phyloP scores from a whole-genome alignment of 768 basidiomycete species.

The Lentinus brumalis region DNA sequence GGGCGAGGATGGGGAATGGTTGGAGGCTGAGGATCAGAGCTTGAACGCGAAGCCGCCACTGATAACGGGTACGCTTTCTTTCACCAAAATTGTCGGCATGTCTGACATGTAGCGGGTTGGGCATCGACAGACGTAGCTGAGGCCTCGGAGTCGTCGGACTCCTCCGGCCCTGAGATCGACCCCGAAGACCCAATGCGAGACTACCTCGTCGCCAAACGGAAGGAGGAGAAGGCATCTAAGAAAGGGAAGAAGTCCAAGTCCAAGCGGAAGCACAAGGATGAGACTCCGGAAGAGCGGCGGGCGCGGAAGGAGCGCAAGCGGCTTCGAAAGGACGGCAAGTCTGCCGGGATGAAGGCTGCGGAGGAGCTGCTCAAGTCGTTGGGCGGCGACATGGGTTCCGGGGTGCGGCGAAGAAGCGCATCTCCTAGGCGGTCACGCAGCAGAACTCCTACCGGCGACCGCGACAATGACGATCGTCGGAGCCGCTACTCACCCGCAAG shows the following conservation, averaged over 20 bases:
- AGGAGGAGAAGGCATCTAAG: constrained; percentile 64
- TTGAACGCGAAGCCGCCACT: constrained; percentile 84
- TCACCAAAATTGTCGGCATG: constrained; percentile 31
- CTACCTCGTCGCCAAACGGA: constrained; percentile 76
- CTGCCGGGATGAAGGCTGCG: constrained; percentile 64
- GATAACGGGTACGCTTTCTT: constrained; percentile 45
- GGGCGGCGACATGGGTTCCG: constrained; percentile 28
- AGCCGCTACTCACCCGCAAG: constrained; percentile 12
- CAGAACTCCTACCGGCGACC: constrained; percentile 11
- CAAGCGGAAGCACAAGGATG: constrained; percentile 70
- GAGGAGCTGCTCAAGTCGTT: constrained; percentile 64
- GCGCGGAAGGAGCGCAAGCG: constrained; percentile 75
- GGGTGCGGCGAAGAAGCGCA: constrained; percentile 7
- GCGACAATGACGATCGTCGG: constrained; percentile 8
- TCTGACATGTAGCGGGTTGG: background rate
- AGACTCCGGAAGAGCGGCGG: constrained; percentile 77
- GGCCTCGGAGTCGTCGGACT: constrained; percentile 66
- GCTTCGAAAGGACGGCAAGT: constrained; percentile 64
- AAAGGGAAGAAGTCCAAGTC: constrained; percentile 63
- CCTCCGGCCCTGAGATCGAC: constrained; percentile 72
- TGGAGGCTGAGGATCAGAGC: constrained; percentile 82
- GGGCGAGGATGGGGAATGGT: constrained; percentile 82
- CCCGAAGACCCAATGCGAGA: constrained; percentile 98
- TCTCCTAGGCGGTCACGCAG: constrained; percentile 21
- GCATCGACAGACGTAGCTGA: constrained; percentile 46